Evolutionary conservation across 1,139 yeast species (phyloP), one percentile per base, ranked within the genome.

Genomic region (Geotrichum macrosporum): DNA sequence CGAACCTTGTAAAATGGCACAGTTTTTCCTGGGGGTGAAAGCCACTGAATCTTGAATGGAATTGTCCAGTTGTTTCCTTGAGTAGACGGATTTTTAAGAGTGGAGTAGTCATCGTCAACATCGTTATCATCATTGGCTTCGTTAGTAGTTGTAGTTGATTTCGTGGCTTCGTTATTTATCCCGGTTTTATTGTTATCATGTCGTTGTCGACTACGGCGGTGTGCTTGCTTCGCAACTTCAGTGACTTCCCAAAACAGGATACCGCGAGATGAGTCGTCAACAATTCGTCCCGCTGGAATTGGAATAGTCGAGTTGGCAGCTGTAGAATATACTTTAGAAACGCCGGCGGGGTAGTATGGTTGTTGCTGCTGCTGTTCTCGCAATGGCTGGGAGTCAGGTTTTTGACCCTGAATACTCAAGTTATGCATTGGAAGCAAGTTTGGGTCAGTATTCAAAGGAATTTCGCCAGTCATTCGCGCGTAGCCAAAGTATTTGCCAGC

Each of bases 401-500:
- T 21, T 9, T 24, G 35, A n/a, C n/a, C n/a, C n/a, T 20, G 32
- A 10, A 13, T 16, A 8, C 5, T 8, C 8, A 6, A 15, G 10
- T 24, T 21, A n/a, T n/a, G n/a, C n/a, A n/a, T n/a, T n/a, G n/a
- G n/a, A n/a, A n/a, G n/a, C 9, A 30, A 9, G 39, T 15, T 13
- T 13, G n/a, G 9, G 21, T 47, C 40, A 4, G 45, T 24, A 26
- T 37, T 37, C 8, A 46, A 51, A 16, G 57, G 52, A 31, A 63
- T 58, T 24, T 50, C 55, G 24, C 58, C 49, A 26, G 57, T 60
- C 69, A 69, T 65, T 31, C 68, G 54, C 12, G 73, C 73, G 47
- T 66, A 66, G 10, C 73, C 73, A 46, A 57, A 67, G 46, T 66
- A 69, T 26, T 64, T 64, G 2, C 72, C 67, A 3, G 69, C 60